A percentile compares a stretch with the other conserved stretches of the same genome.
Evolutionary conservation across 495 filamentous ascomycete genomes (phyloP).

Genomic region (Aspergillus panamensis): DNA sequence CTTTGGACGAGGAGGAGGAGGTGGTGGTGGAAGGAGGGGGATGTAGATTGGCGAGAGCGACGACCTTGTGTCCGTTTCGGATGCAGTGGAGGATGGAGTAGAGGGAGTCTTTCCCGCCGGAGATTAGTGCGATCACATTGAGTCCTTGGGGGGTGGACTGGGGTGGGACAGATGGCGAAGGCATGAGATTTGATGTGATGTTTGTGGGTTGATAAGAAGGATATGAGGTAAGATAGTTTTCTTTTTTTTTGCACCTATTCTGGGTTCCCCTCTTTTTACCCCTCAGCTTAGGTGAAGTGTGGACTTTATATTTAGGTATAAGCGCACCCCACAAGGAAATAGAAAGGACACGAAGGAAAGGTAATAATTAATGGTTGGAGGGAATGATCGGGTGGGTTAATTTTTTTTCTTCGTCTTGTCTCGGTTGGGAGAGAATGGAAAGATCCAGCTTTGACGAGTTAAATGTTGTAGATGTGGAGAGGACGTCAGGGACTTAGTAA

Average conservation of each 20-base stretch:
- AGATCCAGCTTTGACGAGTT: too few relatives aligned
- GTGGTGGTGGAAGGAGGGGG: slow-evolving; percentile 39
- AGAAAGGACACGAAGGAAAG: too few relatives aligned
- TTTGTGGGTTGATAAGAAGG: too few relatives aligned
- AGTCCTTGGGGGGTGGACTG: slow-evolving; percentile 33
- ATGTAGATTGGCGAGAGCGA: slow-evolving; percentile 86
- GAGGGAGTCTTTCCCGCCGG: slow-evolving; percentile 95
- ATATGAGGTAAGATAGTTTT: not conserved
- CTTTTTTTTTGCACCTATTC: not conserved
- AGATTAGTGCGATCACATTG: slow-evolving; percentile 88
- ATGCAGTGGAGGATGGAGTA: slow-evolving; percentile 89
- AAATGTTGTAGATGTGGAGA: too few relatives aligned
- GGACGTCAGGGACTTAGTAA: too few relatives aligned
- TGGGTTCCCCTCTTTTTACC: not conserved
- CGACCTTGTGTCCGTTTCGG: slow-evolving; percentile 76
- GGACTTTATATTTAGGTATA: not conserved
- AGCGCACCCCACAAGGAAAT: too few relatives aligned
- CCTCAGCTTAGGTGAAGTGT: not conserved
- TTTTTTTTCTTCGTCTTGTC: too few relatives aligned
- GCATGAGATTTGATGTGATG: not conserved
- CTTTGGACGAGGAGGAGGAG: not conserved
- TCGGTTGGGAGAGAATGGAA: too few relatives aligned
- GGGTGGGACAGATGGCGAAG: not conserved
- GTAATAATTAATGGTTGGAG: too few relatives aligned
- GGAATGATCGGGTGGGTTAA: too few relatives aligned